Evolutionary conservation across 2,329 filamentous ascomycete species (phyloP), one percentile per base, ranked within the genome.

Genomic region (Elsinoe ampelina): DNA sequence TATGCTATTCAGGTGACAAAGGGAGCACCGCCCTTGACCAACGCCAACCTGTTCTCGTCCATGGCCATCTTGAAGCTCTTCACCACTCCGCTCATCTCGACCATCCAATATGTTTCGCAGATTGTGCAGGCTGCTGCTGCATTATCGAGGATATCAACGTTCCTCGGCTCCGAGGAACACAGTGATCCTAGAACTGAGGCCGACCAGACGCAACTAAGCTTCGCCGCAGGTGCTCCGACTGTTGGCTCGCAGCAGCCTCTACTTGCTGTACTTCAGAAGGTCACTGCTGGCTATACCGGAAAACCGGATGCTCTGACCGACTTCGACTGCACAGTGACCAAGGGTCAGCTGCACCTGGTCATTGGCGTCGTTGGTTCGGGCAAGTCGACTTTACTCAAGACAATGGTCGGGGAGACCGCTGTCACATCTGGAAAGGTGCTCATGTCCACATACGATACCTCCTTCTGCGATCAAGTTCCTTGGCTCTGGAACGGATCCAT

Each of bases 401-500:
- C 59, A 26, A 11, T 62, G 12, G 8, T 62, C 11, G 55, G 61
- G 8, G 62, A 64, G 52, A 43, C 54, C 3, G 19, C 11, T 2
- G 38, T 61, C 42, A 38, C 26, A 6, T 39, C 30, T 34, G 59
- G 59, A 10, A 51, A 42, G 12, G 55, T 61, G 3, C 11, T 35
- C 7, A 30, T 61, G 35, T 50, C 58, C 8, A 43, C 50, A 15
- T 52, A 48, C n/a, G 56, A 58, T 8, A 58, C 61, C 13, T 55
- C 60, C 12, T 62, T 55, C 32, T 60, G 58, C 41, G 57, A 38
- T 34, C 64, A 67, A 15, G 55, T 59, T 15, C 61, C 66, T 1
- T 93, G 87, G 88, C 87, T 93, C 50, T 87, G 92, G 65, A 92
- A 91, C 63, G 86, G 85, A 0, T 86, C 82, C 5, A 83, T 95